Evolutionary conservation across 164 flowering plant species (phyloP).

Genomic region (Magnolia changhungtana): DNA sequence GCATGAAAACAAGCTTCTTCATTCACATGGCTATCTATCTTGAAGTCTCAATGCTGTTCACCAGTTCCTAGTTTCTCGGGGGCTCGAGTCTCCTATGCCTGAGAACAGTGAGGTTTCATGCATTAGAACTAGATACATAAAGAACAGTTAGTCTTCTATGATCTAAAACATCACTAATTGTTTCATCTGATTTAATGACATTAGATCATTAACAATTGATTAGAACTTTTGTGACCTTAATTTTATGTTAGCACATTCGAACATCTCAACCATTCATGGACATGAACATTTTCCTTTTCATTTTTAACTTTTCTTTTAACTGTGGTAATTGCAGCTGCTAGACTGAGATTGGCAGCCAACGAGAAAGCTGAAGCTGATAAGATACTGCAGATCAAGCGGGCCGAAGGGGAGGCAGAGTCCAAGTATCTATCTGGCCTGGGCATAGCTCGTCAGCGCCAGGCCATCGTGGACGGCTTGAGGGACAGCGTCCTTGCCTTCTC

Average conservation of each 20-base stretch:
- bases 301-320: neutral
- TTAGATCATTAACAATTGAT: too few species aligned
- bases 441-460: conserved; percentile 70
- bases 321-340: conserved; percentile 41
- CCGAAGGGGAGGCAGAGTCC: conserved; percentile 80
- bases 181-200: too few species aligned
- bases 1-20: too few species aligned
- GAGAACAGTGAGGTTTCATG: too few species aligned
- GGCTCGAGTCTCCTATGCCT: neutral
- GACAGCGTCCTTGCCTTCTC: conserved; percentile 79
- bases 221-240: too few species aligned
- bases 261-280: too few species aligned
- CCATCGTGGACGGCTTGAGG: conserved; percentile 74
- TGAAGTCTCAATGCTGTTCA: neutral
- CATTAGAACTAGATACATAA: too few species aligned
- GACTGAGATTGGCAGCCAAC: conserved; percentile 75
- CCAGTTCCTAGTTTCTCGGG: neutral
- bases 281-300: too few species aligned
- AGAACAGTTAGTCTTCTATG: too few species aligned
- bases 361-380: conserved; percentile 91
- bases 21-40: too few species aligned
- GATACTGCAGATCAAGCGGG: conserved; percentile 74
- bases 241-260: too few species aligned
- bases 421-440: conserved; percentile 77
- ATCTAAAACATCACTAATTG: too few species aligned